Evolutionary conservation across 257 asterid genomes (phyloP), one percentile per base, ranked within the genome.

Genomic region (Lantana camara): DNA sequence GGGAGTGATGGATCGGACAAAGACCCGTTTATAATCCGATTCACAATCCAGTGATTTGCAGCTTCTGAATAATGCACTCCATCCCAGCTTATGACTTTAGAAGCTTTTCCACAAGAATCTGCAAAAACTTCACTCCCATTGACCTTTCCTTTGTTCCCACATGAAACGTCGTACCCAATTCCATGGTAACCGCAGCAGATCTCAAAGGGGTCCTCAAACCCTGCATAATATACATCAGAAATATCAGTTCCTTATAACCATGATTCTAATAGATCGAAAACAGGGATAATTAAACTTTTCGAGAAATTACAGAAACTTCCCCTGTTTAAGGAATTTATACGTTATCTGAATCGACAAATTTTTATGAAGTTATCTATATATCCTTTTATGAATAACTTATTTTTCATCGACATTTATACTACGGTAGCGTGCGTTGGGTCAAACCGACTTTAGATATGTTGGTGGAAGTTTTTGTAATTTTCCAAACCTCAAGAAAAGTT

Each of bases 1-100:
- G 76, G 66, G 14, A 77, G 7, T 0, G 82, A 80, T 3, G 95
- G 97, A 69, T 90, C 87, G 7, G 90, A 85, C 0, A 77, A 63
- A 1, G 84, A 83, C 51, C 90, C 90, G 5, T 63, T 73, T 10
- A 73, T 3, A 19, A 86, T 68, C 1, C 71, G 91, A 19, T 52
- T 19, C 0, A 90, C 87, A 10, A 89, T 38, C 98, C 96, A 89
- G 0, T 22, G 70, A 46, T 86, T 91, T 2, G 96, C 92, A 27
- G 93, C 91, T 35, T 91, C 95, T 1, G 86, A 24, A 7, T 83
- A 84, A 49, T 91, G 98, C 34, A 83, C 87, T 1, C 96, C 92
- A 40, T 89, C 98, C 98, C 98, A 91, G 57, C 98, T 91, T 24
- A 91, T 75, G 11, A 69, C 64, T 32, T 35, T 59, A 0, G 83